Evolutionary conservation across 257 asterid species (phyloP), one percentile per base, ranked within the genome.

Genomic region (Nicotiana benthamiana): DNA sequence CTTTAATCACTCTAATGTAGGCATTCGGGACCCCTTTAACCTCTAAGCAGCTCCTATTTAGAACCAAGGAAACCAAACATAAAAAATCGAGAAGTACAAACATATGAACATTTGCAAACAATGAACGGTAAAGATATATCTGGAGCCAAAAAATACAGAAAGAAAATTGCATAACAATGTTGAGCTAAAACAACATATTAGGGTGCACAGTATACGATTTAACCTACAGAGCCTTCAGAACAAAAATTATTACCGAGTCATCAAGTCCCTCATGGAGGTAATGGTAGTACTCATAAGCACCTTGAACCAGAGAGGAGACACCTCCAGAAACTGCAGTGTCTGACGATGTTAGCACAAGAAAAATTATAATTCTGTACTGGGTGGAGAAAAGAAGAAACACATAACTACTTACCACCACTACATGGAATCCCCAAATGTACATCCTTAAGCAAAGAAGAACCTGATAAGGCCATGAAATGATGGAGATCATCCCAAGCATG

Each of bases 221-320:
- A 57, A 72, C 16, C 78, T 46, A 72, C 4, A n/a, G 40, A 51
- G 79, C 61, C 82, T 79, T 77, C 79, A 80, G 27, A 79, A 74
- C 80, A 65, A 65, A 83, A 62, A 12, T 18, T 30, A 85, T 88
- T 91, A 95, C 99, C 97, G 97, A 93, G 86, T 95, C 99, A 83
- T 95, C 97, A 90, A 87, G 86, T 75, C 98, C 98, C 86, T 95
- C 97, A 40, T 91, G 97, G 83, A 95, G 96, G 93, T 95, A 95
- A 84, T 95, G 99, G 82, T 90, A 87, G 82, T 95, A 95, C 84
- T 92, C 96, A 75, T 95, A 95, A 83, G 99, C 93, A 81, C 99
- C 99, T 84, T 95, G 99, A 85, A 93, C 83, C 82, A 94, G 88
- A 83, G 97, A 92, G 75, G 87, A 81, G 60, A 74, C 85, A 66